Evolutionary conservation across 495 filamentous ascomycete species (phyloP).

Genomic region (Aspergillus baeticus): DNA sequence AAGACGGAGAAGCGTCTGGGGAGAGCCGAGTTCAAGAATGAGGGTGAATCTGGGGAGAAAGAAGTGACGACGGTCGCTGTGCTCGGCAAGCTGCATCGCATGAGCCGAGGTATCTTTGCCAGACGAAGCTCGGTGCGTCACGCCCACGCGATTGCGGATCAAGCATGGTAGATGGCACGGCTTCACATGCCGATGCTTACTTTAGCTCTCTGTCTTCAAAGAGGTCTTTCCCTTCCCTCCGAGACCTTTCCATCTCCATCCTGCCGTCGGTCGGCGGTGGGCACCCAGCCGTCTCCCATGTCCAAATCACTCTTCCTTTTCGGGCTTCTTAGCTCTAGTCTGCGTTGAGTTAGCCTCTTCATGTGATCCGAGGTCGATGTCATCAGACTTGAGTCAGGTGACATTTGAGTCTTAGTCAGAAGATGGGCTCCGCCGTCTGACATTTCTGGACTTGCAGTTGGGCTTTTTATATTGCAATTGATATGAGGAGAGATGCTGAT

Average conservation of each 20-base stretch:
- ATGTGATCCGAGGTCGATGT: background rate
- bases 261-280: background rate
- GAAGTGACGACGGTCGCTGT: slow-evolving; percentile 27
- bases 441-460: background rate
- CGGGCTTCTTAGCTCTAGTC: no score
- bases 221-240: background rate
- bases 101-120: slow-evolving; percentile 47
- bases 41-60: slow-evolving; percentile 22
- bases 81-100: slow-evolving; percentile 34
- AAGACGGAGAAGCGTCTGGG: slow-evolving; percentile 10
- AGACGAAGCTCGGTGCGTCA: slow-evolving; percentile 26
- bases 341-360: no score
- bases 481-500: no score
- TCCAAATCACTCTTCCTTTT: no score
- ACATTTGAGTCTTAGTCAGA: no score
- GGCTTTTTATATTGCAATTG: background rate
- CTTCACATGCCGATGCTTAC: slow-evolving; percentile 41
- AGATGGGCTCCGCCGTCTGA: no score
- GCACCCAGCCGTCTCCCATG: background rate
- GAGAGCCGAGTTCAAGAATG: slow-evolving; percentile 29
- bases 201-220: background rate
- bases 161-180: slow-evolving; percentile 25
- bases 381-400: no score
- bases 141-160: slow-evolving; percentile 18
- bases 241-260: background rate